Base-by-base conservation (phyloP, 176 grass and related monocot genomes). In the maize (Zea mays) region DNA sequence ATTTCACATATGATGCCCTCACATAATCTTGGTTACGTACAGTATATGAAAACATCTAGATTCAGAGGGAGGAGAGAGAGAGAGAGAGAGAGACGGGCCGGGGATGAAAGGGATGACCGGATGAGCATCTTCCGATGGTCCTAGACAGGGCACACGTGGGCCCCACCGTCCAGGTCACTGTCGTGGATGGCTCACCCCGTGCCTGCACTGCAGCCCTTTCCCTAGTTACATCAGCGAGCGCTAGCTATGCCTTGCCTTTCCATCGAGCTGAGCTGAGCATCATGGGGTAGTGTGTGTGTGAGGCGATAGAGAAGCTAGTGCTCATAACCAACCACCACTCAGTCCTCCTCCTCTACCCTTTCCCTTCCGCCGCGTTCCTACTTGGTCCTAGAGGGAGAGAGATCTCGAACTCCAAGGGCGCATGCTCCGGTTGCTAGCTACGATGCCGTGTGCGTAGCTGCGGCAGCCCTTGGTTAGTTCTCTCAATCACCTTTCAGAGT, bases 81-180 rank as follows among this genome's bases (percentile, higher is more conserved):
- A n/a, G 14, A 38, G 61, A 65, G 17, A 58, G 55, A 58, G 65
- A 46, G 66, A 34, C 55, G n/a, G n/a, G 62, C 35, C 36, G 54
- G 52, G 5, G 33, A n/a, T 51, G 79, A 37, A 71, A 42, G 11
- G 69, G 80, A 74, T 56, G 70, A 66, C 70, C 70, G 69, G 80
- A 74, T 56, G 70, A 66, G 80, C 70, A 82, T 82, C 80, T 82
- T 54, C 3, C 8, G 71, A 46, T 56, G 80, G 71, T 71, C 78
- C 78, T 56, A 5, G 10, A 67, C 11, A 19, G 61, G 62, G 17
- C 76, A 19, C 75, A 78, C 4, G 36, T 0, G 58, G 69, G 58
- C 0, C 59, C 69, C 59, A 73, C 79, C 12, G 6, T 62, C 59
- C 69, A 74, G n/a, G 80, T 74, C 80, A 54, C 69, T 65, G 70